Base-by-base conservation (phyloP, 495 filamentous ascomycete genomes). In the Daldinia loculata region DNA sequence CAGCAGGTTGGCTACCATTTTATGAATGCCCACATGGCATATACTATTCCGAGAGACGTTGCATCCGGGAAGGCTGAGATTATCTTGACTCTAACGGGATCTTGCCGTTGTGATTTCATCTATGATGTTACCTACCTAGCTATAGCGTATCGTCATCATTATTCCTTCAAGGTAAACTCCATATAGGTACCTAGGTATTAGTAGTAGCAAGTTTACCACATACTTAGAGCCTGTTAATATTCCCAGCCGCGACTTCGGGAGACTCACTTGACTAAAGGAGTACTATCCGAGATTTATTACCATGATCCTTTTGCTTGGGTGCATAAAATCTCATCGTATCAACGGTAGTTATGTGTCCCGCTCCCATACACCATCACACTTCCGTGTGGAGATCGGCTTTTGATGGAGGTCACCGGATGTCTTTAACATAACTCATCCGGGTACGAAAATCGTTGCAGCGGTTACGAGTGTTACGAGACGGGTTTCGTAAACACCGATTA, bases 21-120 rank as follows among this genome's bases (percentile, higher is more conserved):
- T 30, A 6, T 53, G 27, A 15, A 53, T 17, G 26, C 45, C 2
- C 2, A 43, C 17, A 22, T 24, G 19, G 19, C 17, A 22, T 27
- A 22, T 12, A 24, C 17, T 59, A 27, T 29, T 41, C 19, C 36
- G 26, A 27, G 36, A 32, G 22, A 41, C 56, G 19, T 41, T 17
- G 22, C 19, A 26, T 14, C 19, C 15, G 27, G 24, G 26, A 30
- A 29, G 5, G 12, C 6, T 6, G n/a, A n/a, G 12, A 53, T 30
- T 0, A 29, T 30, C 50, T 5, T 9, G 4, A 22, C 12, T 6
- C 50, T 53, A 30, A 17, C 4, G 6, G 15, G 27, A 30, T 53
- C 50, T 53, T 53, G 26, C 50, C 27, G 27, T 9, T 9, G 22
- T 63, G 61, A 48, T 26, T 50, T 48, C 41, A 56, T 58, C 38